Evolutionary conservation across 768 basidiomycete species (phyloP), one percentile per base, ranked within the genome.

Genomic region (Fomitopsis pulvina): DNA sequence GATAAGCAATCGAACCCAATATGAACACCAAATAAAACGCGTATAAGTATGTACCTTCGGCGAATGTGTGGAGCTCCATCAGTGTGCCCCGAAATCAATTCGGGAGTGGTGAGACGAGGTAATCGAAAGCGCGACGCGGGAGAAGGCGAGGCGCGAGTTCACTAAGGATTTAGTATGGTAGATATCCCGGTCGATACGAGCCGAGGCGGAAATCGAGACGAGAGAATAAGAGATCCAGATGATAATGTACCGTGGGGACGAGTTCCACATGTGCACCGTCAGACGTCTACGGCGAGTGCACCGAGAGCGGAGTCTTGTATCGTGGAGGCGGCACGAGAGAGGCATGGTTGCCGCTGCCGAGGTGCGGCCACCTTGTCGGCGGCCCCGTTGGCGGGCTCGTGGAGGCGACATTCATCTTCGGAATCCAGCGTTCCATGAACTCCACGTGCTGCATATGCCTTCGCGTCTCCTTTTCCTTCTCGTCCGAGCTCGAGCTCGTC

Each of bases 361-460:
- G 41, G 47, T 6, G 29, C 27, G 41, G 47, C 46, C 41, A 54
- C 51, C 52, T 44, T 46, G 43, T 61, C 49, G 2, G 61, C 29
- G 40, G 66, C 26, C 71, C 64, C 3, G 58, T 63, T 18, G 68
- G 71, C 7, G 71, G 71, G 37, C 71, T 55, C 24, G 47, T 42
- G 5, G 34, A 37, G 10, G 54, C 48, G 8, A 54, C 52, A 32
- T 58, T 54, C 37, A 52, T 66, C 26, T 75, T 73, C 12, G 84
- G 84, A 40, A 85, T 68, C 84, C 84, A 85, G 53, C 80, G 75
- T 60, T 84, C 81, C 39, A 81, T 77, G 20, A 62, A 54, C 58
- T 60, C 57, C 18, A 54, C 55, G 37, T 56, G 60, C 47, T 54
- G 51, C n/a, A 46, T 55, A 43, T 62, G 54, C 63, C 71, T 68